These are phyloP conservation scores for Cucumis variabilis DNA, from an alignment of 331 rosid genomes.

Conservation along the genomic window DNA sequence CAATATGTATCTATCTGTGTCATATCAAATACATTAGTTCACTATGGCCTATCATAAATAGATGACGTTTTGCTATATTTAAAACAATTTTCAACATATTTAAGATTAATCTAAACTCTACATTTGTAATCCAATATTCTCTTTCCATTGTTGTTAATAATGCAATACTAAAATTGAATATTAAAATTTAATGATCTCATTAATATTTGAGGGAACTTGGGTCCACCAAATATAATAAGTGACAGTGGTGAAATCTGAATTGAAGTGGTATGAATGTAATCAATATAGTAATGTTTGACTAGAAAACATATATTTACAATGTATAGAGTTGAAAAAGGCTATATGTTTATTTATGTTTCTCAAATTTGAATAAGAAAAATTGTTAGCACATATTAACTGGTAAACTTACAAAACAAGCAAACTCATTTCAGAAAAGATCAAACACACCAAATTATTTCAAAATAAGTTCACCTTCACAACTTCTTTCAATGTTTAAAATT, in stretches of 20 bases:
- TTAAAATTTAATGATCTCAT: not conserved
- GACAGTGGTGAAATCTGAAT: not conserved
- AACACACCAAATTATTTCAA: too few relatives aligned
- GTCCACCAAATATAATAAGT: not conserved
- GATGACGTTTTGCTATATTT: too few relatives aligned
- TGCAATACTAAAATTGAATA: not conserved
- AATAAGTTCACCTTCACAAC: too few relatives aligned
- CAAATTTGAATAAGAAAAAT: not conserved
- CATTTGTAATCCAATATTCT: too few relatives aligned
- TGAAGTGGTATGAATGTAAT: not conserved
- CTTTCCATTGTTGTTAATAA: not conserved
- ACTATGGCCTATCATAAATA: too few relatives aligned
- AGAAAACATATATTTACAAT: not conserved
- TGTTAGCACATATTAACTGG: not conserved
- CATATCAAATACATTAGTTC: too few relatives aligned
- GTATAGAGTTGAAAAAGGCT: not conserved
- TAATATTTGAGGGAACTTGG: not conserved
- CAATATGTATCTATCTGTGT: too few relatives aligned
- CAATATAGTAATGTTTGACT: not conserved
- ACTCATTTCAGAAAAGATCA: not conserved
- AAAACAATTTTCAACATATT: too few relatives aligned
- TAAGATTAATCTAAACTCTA: too few relatives aligned
- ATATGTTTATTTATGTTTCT: not conserved
- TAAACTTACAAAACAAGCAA: not conserved
- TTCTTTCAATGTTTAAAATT: too few relatives aligned